phyloP scores from a whole-genome alignment of 768 basidiomycete genomes.

The Jaapia argillacea region DNA sequence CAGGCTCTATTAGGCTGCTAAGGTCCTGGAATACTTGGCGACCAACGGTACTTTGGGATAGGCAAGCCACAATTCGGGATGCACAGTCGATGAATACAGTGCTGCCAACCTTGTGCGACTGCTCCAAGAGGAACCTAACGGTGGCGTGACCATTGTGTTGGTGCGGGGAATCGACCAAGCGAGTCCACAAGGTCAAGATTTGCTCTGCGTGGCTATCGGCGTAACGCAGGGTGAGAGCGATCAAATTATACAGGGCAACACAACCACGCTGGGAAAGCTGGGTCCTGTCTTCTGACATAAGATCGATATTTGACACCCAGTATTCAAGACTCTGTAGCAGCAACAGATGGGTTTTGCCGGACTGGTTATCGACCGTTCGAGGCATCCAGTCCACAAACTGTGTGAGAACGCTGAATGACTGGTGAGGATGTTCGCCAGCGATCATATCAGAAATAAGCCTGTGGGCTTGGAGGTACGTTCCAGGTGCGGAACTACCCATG shows the following conservation, averaged over 20 bases:
- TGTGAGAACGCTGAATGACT: slow-evolving; percentile 53
- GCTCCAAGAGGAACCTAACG: slow-evolving; percentile 76
- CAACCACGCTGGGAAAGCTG: slow-evolving; percentile 49
- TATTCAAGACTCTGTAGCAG: slow-evolving; percentile 73
- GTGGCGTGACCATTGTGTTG: slow-evolving; percentile 71
- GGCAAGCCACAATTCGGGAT: slow-evolving; percentile 71
- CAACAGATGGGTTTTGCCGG: slow-evolving; percentile 36
- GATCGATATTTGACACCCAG: slow-evolving; percentile 73
- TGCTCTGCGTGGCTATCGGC: slow-evolving; percentile 70
- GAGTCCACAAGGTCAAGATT: slow-evolving; percentile 68
- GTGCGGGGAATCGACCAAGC: slow-evolving; percentile 62
- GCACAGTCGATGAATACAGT: slow-evolving; percentile 70
- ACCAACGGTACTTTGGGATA: slow-evolving; percentile 70
- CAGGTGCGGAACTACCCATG: slow-evolving; percentile 60
- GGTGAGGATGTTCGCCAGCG: slow-evolving; percentile 63
- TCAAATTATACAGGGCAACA: slow-evolving; percentile 66
- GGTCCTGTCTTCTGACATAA: slow-evolving; percentile 51
- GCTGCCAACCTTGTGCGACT: slow-evolving; percentile 78
- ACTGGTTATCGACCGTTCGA: slow-evolving; percentile 42
- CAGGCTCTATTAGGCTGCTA: slow-evolving; percentile 77
- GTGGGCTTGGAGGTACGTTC: slow-evolving; percentile 75
- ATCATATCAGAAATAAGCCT: slow-evolving; percentile 68
- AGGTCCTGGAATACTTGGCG: slow-evolving; percentile 71
- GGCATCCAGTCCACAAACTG: slow-evolving; percentile 71
- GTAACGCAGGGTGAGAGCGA: slow-evolving; percentile 74